Evolutionary conservation across 2,329 filamentous ascomycete species (phyloP), one percentile per base, ranked within the genome.

Genomic region (Furcasterigmium sp.): DNA sequence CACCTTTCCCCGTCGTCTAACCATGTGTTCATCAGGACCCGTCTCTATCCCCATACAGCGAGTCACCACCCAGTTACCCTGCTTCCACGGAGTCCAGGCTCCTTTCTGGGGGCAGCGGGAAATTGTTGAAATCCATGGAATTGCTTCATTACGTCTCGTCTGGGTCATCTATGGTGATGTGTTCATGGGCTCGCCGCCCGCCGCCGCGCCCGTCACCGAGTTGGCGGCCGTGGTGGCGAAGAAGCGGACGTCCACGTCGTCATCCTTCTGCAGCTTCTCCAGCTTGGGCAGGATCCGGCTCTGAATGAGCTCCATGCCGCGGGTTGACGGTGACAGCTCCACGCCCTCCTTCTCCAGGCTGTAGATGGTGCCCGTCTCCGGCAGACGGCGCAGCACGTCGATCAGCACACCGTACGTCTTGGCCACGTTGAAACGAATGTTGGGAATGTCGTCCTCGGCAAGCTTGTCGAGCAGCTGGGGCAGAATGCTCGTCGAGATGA

Each of bases 381-480:
- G 91, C 44, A 98, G 76, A 55, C 89, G 86, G 67, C 91, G 90
- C 58, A 98, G 77, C n/a, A 91, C 90, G 54, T 87, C 84, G 57
- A 97, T 90, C 46, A 98, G 73, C 41, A 93, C 84, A 18, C 83
- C 82, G 61, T 97, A 98, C 37, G 93, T 97, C 74, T 98, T 98
- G 55, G 93, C 93, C 38, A 98, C 93, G 66, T 98, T 98, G 79
- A 98, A 98, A 41, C 93, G 89, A 62, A 98, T 98, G 70, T 98
- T 98, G 53, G 93, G 93, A 50, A 98, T 98, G 36, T 94, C 90
- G 61, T 98, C 93, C 37, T 81, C 79, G 41, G 94, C 89, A 43
- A 98, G 85, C 70, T 91, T 89, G 67, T 95, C 88, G 61, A 98
- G 81, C 76, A 98, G 97, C 30, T 41, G 39, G 30, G 93, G 93